These are phyloP conservation scores for Stagonosporopsis cucurbitacearum DNA, from an alignment of 2,329 filamentous ascomycete species.

Conservation along the genomic window DNA sequence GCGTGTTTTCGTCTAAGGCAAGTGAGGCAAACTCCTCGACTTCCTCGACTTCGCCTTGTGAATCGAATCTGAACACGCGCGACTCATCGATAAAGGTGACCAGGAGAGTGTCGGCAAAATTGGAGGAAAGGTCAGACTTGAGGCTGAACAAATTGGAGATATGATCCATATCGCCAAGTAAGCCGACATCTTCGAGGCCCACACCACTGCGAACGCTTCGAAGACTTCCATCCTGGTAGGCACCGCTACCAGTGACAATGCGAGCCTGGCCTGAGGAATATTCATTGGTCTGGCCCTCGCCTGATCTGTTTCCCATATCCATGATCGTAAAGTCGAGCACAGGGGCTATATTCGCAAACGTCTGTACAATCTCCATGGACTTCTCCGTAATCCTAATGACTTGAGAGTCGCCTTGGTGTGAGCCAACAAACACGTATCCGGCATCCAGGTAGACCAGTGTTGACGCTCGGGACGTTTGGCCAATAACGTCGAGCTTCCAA, in stretches of 20 bases:
- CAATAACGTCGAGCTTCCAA: slow-evolving; percentile 73
- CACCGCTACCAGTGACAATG: slow-evolving; percentile 91
- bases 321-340: slow-evolving; percentile 94
- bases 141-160: slow-evolving; percentile 77
- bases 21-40: slow-evolving; percentile 77
- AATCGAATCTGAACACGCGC: slow-evolving; percentile 77
- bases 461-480: slow-evolving; percentile 75
- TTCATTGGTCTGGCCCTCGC: slow-evolving; percentile 80
- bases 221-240: slow-evolving; percentile 85
- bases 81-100: slow-evolving; percentile 86
- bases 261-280: slow-evolving; percentile 95
- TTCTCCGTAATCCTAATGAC: slow-evolving; percentile 70
- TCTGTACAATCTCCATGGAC: slow-evolving; percentile 73
- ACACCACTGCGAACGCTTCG: slow-evolving; percentile 93
- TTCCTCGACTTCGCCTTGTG: slow-evolving; percentile 83
- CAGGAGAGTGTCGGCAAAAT: slow-evolving; percentile 72
- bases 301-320: slow-evolving; percentile 89
- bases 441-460: slow-evolving; percentile 78
- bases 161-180: slow-evolving; percentile 78
- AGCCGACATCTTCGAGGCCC: slow-evolving; percentile 84
- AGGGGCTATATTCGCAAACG: slow-evolving; percentile 83
- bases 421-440: slow-evolving; percentile 82
- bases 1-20: slow-evolving; percentile 70
- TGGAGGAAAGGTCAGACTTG: slow-evolving; percentile 57
- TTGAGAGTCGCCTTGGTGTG: slow-evolving; percentile 91